Percentiles rank a stretch among this genome's conserved stretches.
phyloP scores from a whole-genome alignment of 768 basidiomycete genomes.

The Termitomyces sp. region DNA sequence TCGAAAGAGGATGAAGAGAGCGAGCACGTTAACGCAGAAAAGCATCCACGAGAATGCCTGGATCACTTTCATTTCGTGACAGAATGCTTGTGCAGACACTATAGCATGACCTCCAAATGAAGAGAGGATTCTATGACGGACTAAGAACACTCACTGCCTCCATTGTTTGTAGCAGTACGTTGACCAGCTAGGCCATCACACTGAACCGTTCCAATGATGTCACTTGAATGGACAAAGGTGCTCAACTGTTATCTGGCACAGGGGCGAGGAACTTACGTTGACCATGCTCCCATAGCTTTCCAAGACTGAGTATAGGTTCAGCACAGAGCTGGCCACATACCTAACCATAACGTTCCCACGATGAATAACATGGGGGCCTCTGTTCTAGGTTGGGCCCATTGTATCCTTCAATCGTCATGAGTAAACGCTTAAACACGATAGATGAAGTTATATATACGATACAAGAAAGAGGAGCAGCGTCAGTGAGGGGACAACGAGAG shows the following conservation, averaged over 20 bases:
- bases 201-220: conserved; percentile 63
- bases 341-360: conserved; percentile 63
- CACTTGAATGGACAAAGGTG: conserved; percentile 34
- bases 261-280: conserved; percentile 44
- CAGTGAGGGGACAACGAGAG: conserved; percentile 58
- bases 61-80: conserved; percentile 78
- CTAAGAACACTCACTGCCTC: conserved; percentile 41
- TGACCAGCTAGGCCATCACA: conserved; percentile 49
- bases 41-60: conserved; percentile 77
- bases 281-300: conserved; percentile 73
- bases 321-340: conserved; percentile 32
- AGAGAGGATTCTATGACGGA: neutral
- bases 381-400: conserved; percentile 65
- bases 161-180: conserved; percentile 45
- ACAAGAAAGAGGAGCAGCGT: conserved; percentile 63
- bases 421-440: conserved; percentile 2
- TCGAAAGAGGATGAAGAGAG: conserved; percentile 51
- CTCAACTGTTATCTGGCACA: neutral
- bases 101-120: conserved; percentile 5
- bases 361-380: conserved; percentile 55
- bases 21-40: conserved; percentile 45
- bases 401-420: conserved; percentile 39
- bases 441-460: conserved; percentile 36
- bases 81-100: conserved; percentile 58
- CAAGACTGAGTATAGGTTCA: conserved; percentile 4